A percentile compares a stretch with the other conserved stretches of the same genome.
Evolutionary conservation across 2,329 filamentous ascomycete genomes (phyloP).

Genomic region (Trichoderma brevicompactum): DNA sequence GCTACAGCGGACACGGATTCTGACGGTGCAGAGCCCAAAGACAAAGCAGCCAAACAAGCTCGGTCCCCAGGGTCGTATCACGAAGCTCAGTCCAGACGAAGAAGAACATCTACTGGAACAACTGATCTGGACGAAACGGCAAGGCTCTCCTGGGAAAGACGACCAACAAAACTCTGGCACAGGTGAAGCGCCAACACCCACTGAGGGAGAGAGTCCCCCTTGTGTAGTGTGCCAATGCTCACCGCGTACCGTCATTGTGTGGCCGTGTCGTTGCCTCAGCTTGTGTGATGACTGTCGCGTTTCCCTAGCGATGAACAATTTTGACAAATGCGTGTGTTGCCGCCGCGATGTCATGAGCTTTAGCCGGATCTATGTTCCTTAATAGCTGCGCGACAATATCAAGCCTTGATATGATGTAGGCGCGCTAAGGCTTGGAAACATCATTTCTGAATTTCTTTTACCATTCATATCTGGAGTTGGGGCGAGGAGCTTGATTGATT

Average conservation of each 20-base stretch:
- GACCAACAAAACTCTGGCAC: slow-evolving; percentile 15
- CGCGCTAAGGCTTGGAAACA: background rate
- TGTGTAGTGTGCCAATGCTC: slow-evolving; percentile 92
- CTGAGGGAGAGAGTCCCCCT: slow-evolving; percentile 72
- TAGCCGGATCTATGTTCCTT: slow-evolving; percentile 85
- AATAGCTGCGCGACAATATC: background rate
- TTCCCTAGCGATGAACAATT: slow-evolving; percentile 94
- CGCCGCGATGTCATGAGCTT: slow-evolving; percentile 86
- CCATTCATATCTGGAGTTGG: slow-evolving; percentile 13
- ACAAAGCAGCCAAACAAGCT: slow-evolving; percentile 30
- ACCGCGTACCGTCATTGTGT: slow-evolving; percentile 88
- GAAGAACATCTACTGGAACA: slow-evolving; percentile 65
- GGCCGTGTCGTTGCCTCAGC: slow-evolving; percentile 94
- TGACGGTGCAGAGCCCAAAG: slow-evolving; percentile 41
- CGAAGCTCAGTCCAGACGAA: slow-evolving; percentile 59
- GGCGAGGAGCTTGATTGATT: background rate
- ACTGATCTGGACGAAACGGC: slow-evolving; percentile 59
- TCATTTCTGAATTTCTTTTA: background rate
- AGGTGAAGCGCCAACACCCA: slow-evolving; percentile 54
- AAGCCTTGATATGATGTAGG: background rate
- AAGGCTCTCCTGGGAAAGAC: slow-evolving; percentile 30
- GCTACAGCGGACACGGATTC: slow-evolving; percentile 69
- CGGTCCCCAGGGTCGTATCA: slow-evolving; percentile 33
- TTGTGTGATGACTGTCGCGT: slow-evolving; percentile 95
- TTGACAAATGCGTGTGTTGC: slow-evolving; percentile 94